Evolutionary conservation across 768 basidiomycete genomes (phyloP).

Genomic region (Pholiota microspora): DNA sequence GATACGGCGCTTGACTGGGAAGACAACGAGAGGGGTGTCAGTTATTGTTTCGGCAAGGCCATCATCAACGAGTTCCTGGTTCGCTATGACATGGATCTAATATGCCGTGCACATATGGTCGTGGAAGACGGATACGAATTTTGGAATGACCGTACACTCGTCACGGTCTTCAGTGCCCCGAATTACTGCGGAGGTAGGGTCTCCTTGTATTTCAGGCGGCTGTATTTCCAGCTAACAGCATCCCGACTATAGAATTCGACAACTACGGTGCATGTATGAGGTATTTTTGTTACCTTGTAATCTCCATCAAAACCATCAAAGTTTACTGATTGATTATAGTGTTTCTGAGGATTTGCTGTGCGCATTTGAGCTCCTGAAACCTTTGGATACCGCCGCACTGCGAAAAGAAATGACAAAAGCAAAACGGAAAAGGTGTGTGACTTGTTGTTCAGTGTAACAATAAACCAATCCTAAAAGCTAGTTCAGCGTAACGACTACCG

Average conservation of each 20-base stretch:
- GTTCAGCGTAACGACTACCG: conserved; percentile 32
- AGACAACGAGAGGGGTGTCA: conserved; percentile 98
- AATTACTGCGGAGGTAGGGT: conserved; percentile 91
- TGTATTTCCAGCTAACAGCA: conserved; percentile 15
- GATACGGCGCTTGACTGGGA: conserved; percentile 99
- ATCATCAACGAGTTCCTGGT: conserved; percentile 96
- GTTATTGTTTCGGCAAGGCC: conserved; percentile 97
- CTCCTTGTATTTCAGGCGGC: conserved; percentile 5
- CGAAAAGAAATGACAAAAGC: conserved; percentile 99
- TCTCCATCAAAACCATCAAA: conserved; percentile 12
- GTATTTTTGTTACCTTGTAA: conserved; percentile 34
- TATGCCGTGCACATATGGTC: conserved; percentile 99
- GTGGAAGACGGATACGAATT: conserved; percentile 99
- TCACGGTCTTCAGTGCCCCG: conserved; percentile 98
- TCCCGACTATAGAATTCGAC: conserved; percentile 74
- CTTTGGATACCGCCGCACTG: conserved; percentile 88
- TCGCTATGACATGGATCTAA: conserved; percentile 97
- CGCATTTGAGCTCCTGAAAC: conserved; percentile 96
- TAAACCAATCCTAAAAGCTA: conserved; percentile 14
- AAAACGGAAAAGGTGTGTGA: conserved; percentile 87
- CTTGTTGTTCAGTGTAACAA: background rate
- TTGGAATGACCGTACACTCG: conserved; percentile 97
- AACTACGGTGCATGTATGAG: conserved; percentile 97
- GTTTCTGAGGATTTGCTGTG: conserved; percentile 97
- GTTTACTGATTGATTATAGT: conserved; percentile 32